Evolutionary conservation across 1,284 basidiomycete species (phyloP).

Genomic region (Ceratobasidium theobromae): DNA sequence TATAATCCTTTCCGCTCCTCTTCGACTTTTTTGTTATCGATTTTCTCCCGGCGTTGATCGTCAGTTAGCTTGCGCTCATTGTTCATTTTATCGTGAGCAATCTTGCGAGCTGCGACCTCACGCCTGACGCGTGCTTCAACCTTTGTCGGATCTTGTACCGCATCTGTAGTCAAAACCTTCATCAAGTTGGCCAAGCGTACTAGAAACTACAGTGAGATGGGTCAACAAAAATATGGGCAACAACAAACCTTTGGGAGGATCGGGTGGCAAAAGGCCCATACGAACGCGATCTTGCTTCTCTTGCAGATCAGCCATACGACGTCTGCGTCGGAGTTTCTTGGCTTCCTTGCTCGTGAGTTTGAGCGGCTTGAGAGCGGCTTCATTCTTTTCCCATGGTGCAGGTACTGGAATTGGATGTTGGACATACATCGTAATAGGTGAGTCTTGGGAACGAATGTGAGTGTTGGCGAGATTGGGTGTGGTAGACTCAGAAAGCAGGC

Average conservation of each 20-base stretch:
- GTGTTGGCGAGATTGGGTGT: slow-evolving; percentile 56
- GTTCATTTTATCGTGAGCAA: slow-evolving; percentile 92
- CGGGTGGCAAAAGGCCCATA: slow-evolving; percentile 95
- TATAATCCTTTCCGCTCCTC: slow-evolving; percentile 87
- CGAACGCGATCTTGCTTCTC: slow-evolving; percentile 94
- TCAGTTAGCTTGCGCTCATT: slow-evolving; percentile 86
- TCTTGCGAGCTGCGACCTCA: slow-evolving; percentile 88
- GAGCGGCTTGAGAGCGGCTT: slow-evolving; percentile 72
- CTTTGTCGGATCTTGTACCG: slow-evolving; percentile 94
- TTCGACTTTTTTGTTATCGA: slow-evolving; percentile 77
- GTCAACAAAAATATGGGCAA: neutral
- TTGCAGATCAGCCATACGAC: slow-evolving; percentile 85
- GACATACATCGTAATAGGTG: slow-evolving; percentile 87
- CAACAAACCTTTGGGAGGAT: slow-evolving; percentile 83
- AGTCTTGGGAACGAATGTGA: slow-evolving; percentile 64
- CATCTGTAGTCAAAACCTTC: slow-evolving; percentile 96
- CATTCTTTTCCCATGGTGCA: slow-evolving; percentile 82
- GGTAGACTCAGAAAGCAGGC: slow-evolving; percentile 35
- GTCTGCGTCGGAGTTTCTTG: slow-evolving; percentile 94
- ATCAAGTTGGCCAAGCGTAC: slow-evolving; percentile 95
- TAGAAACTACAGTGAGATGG: slow-evolving; percentile 43
- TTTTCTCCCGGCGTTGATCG: slow-evolving; percentile 85
- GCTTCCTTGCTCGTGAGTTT: slow-evolving; percentile 94
- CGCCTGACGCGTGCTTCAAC: slow-evolving; percentile 93
- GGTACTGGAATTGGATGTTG: slow-evolving; percentile 98